These are phyloP conservation scores for Poa pratensis DNA, from an alignment of 176 grass and related monocot species.

Conservation along the genomic window DNA sequence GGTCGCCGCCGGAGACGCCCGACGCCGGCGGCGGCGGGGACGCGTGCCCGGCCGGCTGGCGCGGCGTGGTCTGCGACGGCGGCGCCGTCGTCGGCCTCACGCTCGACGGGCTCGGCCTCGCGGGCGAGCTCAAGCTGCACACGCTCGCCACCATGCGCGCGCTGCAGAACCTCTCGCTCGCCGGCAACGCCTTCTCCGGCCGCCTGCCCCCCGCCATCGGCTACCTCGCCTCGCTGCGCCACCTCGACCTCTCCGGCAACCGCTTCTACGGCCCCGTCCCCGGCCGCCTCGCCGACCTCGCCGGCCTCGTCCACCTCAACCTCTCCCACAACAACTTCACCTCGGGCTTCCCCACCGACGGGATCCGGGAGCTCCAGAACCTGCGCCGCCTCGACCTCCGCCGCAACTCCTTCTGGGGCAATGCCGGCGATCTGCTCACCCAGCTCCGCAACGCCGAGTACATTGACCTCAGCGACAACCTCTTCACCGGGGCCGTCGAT, in stretches of 20 bases:
- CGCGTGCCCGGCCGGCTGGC: constrained; percentile 60
- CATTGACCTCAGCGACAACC: constrained; percentile 86
- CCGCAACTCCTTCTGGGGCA: constrained; percentile 82
- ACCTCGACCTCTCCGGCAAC: constrained; percentile 89
- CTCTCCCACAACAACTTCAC: constrained; percentile 91
- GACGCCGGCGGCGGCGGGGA: constrained; percentile 35
- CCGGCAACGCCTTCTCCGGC: constrained; percentile 94
- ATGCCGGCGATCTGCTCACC: constrained; percentile 62
- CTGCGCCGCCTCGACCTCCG: constrained; percentile 83
- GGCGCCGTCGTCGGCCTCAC: constrained; percentile 65
- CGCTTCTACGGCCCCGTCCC: constrained; percentile 92
- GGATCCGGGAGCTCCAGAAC: constrained; percentile 92
- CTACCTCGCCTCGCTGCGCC: constrained; percentile 64
- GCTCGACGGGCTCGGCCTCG: constrained; percentile 72
- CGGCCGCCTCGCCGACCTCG: constrained; percentile 70
- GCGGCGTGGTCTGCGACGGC: constrained; percentile 75
- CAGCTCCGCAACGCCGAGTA: constrained; percentile 76
- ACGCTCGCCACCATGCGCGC: constrained; percentile 64
- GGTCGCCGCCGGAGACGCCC: constrained; percentile 46
- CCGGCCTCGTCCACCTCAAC: constrained; percentile 80
- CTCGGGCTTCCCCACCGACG: constrained; percentile 72
- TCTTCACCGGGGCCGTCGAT: constrained; percentile 63
- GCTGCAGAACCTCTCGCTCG: constrained; percentile 80
- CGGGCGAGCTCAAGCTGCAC: constrained; percentile 83
- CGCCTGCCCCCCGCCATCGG: constrained; percentile 84